phyloP scores from a whole-genome alignment of 345 rosid genomes.

The Eucalyptus cladocalyx region DNA sequence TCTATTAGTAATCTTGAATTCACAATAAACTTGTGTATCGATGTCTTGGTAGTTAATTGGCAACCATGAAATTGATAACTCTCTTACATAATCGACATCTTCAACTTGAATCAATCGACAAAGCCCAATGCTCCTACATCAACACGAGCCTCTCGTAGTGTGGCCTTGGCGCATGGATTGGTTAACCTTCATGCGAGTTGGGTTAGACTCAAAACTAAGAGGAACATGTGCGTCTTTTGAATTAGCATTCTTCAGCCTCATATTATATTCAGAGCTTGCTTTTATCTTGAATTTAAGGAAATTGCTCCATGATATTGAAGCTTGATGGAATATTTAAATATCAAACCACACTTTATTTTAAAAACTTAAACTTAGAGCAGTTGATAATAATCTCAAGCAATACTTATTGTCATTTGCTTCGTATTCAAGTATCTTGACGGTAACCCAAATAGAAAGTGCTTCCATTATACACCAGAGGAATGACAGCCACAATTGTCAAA shows the following conservation, averaged over 20 bases:
- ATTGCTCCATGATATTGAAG: neutral
- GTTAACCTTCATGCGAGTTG: neutral
- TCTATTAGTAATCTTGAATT: no score
- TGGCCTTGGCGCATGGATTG: neutral
- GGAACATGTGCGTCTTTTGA: neutral
- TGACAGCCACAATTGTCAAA: neutral
- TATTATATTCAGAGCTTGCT: neutral
- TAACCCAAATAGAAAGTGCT: neutral
- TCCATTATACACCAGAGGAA: neutral
- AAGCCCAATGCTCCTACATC: no score
- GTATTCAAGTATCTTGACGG: neutral
- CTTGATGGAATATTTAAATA: no score
- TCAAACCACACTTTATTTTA: no score
- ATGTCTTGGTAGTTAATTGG: no score
- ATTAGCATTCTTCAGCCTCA: neutral
- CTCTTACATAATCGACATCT: no score
- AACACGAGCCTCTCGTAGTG: fast-evolving
- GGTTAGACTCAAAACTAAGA: neutral
- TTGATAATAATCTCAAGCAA: no score
- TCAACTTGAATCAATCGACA: no score
- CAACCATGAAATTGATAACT: no score
- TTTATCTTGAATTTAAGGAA: neutral
- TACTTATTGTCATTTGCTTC: neutral
- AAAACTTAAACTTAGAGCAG: no score
- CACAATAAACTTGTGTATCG: no score